Base-by-base conservation (phyloP, 1,284 basidiomycete genomes). In the Cystobasidium slooffiae region DNA sequence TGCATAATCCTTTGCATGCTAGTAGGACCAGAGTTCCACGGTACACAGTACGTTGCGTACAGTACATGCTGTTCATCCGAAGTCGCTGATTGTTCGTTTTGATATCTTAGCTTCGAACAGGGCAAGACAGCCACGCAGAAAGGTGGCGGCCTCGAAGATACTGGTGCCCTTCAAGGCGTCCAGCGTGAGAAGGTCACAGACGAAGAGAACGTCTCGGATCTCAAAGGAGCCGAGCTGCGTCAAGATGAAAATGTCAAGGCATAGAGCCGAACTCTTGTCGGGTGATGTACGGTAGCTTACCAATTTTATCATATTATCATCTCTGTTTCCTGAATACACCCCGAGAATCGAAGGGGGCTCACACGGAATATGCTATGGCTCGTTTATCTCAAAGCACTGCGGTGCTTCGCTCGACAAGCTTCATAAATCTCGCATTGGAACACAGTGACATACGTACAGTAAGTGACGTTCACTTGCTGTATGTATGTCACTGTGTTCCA, bases 21-120 rank as follows among this genome's bases (percentile, higher is more conserved):
- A 20, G 31, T 78, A n/a, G 72, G 68, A 22, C 67, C 47, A 75
- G 90, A 89, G 78, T 88, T 91, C 78, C 91, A 92, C 80, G 89
- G 90, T 10, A 86, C 88, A 6, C 90, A 66, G 64, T 66, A 20
- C 53, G 64, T 31, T 7, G 39, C 31, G 22, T 10, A 20, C 9
- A 14, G 39, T 2, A 59, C 1, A 14, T 5, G 55, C 10, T 39
- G 7, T 37, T 31, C 24, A 14, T 31, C 8, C 56, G 39, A 43
- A 53, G 43, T 24, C 9, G 37, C 18, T 59, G 31, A 31, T 8
- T 10, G 4, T 59, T 41, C 31, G 31, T 31, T 31, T 56, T 56
- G n/a, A 56, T 56, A 31, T 31, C 14, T 16, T 20, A 66, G 74
- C 22, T 73, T 73, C 65, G 73, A 68, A 31, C 53, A 72, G 39